Evolutionary conservation across 768 basidiomycete species (phyloP).

Genomic region (Tricholoma terreum): DNA sequence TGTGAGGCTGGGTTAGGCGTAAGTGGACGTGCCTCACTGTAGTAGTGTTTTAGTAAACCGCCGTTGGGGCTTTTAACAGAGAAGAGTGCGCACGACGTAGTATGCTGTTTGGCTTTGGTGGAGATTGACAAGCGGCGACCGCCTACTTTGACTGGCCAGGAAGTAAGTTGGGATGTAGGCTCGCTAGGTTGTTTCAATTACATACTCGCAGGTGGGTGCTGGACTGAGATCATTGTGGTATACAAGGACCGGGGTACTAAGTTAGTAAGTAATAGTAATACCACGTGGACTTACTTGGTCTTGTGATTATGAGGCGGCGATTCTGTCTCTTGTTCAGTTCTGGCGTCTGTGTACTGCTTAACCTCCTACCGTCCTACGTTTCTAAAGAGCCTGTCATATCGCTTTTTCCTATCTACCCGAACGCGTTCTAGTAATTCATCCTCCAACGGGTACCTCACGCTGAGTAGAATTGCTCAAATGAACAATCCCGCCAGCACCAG

Average conservation of each 20-base stretch:
- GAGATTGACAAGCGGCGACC: constrained; percentile 50
- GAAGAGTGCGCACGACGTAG: constrained; percentile 27
- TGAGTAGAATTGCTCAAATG: background rate
- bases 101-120: constrained; percentile 36
- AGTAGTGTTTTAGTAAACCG: background rate
- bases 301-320: too few species aligned
- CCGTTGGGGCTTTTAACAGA: background rate
- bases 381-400: too few species aligned
- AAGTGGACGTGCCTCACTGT: constrained; percentile 14
- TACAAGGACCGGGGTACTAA: too few species aligned
- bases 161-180: background rate
- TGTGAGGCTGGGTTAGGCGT: constrained; percentile 19
- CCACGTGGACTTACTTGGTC: too few species aligned
- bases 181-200: background rate
- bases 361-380: too few species aligned
- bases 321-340: too few species aligned
- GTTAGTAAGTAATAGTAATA: too few species aligned
- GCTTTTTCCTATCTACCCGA: too few species aligned
- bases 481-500: constrained; percentile 12
- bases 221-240: constrained; percentile 16
- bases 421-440: too few species aligned
- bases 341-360: too few species aligned
- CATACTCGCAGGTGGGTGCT: constrained; percentile 51
- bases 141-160: constrained; percentile 41
- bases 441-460: background rate